Evolutionary conservation across 2,329 filamentous ascomycete species (phyloP).

Genomic region (Penicillium sp.): DNA sequence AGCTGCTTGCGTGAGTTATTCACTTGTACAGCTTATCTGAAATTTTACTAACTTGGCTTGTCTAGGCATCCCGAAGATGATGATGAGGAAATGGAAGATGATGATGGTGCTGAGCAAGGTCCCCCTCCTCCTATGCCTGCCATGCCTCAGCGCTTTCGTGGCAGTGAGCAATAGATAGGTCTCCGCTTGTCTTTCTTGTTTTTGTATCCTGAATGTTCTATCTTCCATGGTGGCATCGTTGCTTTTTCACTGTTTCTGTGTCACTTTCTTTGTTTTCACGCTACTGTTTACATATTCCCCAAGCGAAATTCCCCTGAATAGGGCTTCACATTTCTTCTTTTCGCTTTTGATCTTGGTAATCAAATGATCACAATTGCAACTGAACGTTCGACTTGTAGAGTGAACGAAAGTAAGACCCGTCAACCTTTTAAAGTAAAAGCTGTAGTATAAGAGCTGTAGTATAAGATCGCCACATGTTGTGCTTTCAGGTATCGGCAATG

Average conservation of each 20-base stretch:
- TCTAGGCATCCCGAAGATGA: constrained; percentile 64
- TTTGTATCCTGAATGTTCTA: background rate
- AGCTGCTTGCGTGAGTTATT: constrained; percentile 70
- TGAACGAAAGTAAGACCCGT: no score
- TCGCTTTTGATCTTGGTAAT: background rate
- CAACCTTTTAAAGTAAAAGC: no score
- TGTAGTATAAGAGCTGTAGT: no score
- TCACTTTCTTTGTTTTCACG: background rate
- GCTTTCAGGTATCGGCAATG: no score
- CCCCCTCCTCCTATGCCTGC: constrained; percentile 35
- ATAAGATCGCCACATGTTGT: no score
- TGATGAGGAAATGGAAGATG: constrained; percentile 58
- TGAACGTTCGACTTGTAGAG: background rate
- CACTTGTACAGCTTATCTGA: background rate
- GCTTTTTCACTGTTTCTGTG: background rate
- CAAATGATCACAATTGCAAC: background rate
- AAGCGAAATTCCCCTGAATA: constrained; percentile 1
- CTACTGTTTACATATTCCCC: constrained; percentile 15
- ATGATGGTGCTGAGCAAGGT: constrained; percentile 27
- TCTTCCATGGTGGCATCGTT: background rate
- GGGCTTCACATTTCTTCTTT: background rate
- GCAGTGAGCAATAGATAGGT: constrained; percentile 21
- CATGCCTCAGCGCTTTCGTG: constrained; percentile 34
- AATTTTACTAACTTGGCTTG: constrained; percentile 5
- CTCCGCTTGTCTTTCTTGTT: background rate